Percentiles rank a stretch among this genome's conserved stretches.
phyloP scores from a whole-genome alignment of 257 asterid genomes.

The Anisodus acutangulus region DNA sequence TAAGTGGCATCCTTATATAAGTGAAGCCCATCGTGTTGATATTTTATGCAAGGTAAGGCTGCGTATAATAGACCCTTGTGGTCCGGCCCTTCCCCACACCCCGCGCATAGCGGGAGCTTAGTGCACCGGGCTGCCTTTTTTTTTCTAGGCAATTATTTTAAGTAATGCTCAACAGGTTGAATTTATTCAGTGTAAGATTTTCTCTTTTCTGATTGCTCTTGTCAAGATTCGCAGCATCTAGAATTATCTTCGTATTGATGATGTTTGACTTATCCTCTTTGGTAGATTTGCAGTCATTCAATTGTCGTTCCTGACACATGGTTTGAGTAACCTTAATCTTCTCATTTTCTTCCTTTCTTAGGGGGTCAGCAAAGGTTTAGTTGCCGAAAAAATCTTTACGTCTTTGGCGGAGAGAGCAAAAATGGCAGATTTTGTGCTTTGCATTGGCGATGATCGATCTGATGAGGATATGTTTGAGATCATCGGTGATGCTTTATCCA shows the following conservation, averaged over 20 bases:
- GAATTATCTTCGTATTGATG: background rate
- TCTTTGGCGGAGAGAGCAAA: conserved; percentile 63
- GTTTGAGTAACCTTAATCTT: background rate
- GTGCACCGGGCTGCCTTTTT: too few species aligned
- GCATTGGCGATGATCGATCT: conserved; percentile 91
- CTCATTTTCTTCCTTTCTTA: conserved; percentile 36
- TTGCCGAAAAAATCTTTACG: conserved; percentile 75
- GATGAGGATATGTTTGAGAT: conserved; percentile 91
- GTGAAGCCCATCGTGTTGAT: background rate
- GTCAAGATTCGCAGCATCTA: background rate
- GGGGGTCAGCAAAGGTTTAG: conserved; percentile 83
- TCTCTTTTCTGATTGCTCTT: too few species aligned
- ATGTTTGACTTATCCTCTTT: background rate
- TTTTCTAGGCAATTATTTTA: background rate
- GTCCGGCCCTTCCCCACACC: too few species aligned
- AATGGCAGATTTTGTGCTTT: conserved; percentile 75
- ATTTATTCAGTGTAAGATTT: background rate
- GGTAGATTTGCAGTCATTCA: background rate
- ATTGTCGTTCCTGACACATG: background rate
- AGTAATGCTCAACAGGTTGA: background rate
- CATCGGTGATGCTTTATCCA: conserved; percentile 61
- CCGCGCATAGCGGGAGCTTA: too few species aligned
- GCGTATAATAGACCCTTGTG: too few species aligned
- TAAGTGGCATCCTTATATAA: background rate
- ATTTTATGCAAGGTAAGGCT: too few species aligned